Evolutionary conservation across 2,329 filamentous ascomycete species (phyloP).

Genomic region (Plenodomus lindquistii): DNA sequence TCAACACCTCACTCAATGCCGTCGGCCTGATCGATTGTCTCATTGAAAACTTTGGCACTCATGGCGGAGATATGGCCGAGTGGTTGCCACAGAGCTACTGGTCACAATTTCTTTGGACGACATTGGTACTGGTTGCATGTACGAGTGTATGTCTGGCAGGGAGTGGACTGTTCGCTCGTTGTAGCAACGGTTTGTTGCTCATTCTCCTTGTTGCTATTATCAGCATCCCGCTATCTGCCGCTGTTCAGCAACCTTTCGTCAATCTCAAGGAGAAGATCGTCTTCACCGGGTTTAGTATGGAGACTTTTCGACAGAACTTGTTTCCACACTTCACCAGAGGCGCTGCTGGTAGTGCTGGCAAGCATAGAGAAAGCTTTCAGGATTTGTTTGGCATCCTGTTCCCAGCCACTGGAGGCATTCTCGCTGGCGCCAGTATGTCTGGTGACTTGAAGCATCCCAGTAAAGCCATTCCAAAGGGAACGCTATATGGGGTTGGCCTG

Average conservation of each 20-base stretch:
- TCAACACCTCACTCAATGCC: constrained; percentile 86
- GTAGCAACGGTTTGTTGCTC: constrained; percentile 74
- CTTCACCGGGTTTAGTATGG: constrained; percentile 75
- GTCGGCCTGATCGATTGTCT: constrained; percentile 85
- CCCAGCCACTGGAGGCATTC: constrained; percentile 67
- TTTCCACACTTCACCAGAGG: constrained; percentile 68
- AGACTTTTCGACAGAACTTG: constrained; percentile 75
- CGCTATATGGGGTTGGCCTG: constrained; percentile 73
- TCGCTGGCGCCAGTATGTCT: constrained; percentile 83
- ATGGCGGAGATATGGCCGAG: constrained; percentile 60
- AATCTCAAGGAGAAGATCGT: constrained; percentile 65
- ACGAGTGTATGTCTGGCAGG: constrained; percentile 78
- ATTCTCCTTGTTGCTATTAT: constrained; percentile 73
- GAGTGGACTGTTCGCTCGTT: constrained; percentile 77
- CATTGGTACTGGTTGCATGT: constrained; percentile 70
- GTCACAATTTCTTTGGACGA: constrained; percentile 77
- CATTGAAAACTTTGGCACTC: constrained; percentile 70
- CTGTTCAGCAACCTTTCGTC: constrained; percentile 69
- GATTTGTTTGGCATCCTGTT: constrained; percentile 86
- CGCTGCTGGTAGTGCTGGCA: constrained; percentile 63
- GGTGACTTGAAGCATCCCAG: constrained; percentile 82
- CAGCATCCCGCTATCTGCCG: constrained; percentile 79
- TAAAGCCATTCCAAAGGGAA: constrained; percentile 83
- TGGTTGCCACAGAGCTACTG: constrained; percentile 73
- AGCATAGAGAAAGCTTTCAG: constrained; percentile 71